Base-by-base conservation (phyloP, 164 flowering plant species). In the Vitis rotundifolia region DNA sequence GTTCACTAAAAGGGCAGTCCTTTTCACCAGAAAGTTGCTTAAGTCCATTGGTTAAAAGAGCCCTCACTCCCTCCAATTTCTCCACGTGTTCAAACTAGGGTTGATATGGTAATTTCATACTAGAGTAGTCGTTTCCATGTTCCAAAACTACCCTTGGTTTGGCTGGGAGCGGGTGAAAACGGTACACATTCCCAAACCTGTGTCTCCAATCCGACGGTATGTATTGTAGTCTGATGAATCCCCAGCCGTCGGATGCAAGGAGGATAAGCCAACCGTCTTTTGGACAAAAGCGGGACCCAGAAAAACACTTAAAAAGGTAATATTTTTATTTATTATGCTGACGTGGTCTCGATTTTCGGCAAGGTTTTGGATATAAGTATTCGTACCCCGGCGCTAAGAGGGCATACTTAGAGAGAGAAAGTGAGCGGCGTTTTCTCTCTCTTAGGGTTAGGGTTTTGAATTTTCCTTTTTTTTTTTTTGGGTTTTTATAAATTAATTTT, bases 361-460 rank as follows among this genome's bases (percentile, higher is more conserved):
- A 8, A 51, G 12, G 22, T 8, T 26, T 65, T 9, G 59, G 8
- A 57, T 57, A 57, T 57, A 57, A 18, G 28, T 4, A 18, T 7
- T 10, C 10, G 11, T 57, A 3, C 59, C 59, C 26, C n/a, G 15
- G 28, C 28, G 26, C 2, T 3, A 22, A 66, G 16, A 28, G 13
- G 1, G 44, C 8, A 13, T 18, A 14, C 16, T 48, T 16, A 54
- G 16, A 52, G 49, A 51, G 55, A 48, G 73, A 69, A 26, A 37
- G 44, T 37, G 61, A 11, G 61, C 10, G 1, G 26, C 37, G 37
- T 59, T 28, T 37, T 44, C 26, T 57, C 47, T 11, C 51, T 49
- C n/a, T 47, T 64, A 59, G 74, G 64, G 64, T 44, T 61, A 9
- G 49, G 73, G 73, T 44, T 70, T 62, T 28, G 11, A 9, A 8